Conservation (phyloP, 345 rosid species). For the Tarenaya hassleriana region DNA sequence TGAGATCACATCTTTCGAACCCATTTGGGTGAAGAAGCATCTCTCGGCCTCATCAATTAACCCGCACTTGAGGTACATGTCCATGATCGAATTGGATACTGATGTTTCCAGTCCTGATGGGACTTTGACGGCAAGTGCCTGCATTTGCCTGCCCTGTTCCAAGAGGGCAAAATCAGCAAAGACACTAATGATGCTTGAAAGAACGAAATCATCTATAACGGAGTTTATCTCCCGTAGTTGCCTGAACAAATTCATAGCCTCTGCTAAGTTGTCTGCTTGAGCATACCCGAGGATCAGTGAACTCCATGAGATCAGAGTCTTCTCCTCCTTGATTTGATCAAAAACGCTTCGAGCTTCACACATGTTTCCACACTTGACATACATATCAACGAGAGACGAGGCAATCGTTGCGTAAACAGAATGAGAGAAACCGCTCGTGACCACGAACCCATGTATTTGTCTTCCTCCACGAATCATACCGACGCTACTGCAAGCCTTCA, state of each 20-base stretch:
- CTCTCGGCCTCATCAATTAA: slow-evolving; percentile 58
- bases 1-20: slow-evolving; percentile 58
- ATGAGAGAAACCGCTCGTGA: slow-evolving; percentile 51
- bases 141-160: slow-evolving; percentile 85
- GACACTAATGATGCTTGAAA: slow-evolving; percentile 67
- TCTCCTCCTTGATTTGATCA: slow-evolving; percentile 42
- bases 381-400: slow-evolving; percentile 69
- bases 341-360: slow-evolving; percentile 51
- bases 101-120: slow-evolving; percentile 59
- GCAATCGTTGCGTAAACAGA: slow-evolving; percentile 35
- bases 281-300: slow-evolving; percentile 77
- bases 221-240: slow-evolving; percentile 37
- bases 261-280: slow-evolving; percentile 55
- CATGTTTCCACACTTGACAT: slow-evolving; percentile 61
- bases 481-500: slow-evolving; percentile 59
- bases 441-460: slow-evolving; percentile 58
- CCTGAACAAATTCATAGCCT: slow-evolving; percentile 64
- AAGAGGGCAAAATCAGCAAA: slow-evolving; percentile 82
- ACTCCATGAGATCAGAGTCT: slow-evolving; percentile 68
- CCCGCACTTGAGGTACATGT: slow-evolving; percentile 93
- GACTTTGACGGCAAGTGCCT: slow-evolving; percentile 53
- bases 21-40: slow-evolving; percentile 55
- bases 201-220: slow-evolving; percentile 49
- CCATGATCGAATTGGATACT: slow-evolving; percentile 60
- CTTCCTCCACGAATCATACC: slow-evolving; percentile 45